A percentile compares a stretch with the other conserved stretches of the same genome.
These are phyloP conservation scores for Lyophyllum semitale DNA, from an alignment of 768 basidiomycete species.

Conservation along the genomic window DNA sequence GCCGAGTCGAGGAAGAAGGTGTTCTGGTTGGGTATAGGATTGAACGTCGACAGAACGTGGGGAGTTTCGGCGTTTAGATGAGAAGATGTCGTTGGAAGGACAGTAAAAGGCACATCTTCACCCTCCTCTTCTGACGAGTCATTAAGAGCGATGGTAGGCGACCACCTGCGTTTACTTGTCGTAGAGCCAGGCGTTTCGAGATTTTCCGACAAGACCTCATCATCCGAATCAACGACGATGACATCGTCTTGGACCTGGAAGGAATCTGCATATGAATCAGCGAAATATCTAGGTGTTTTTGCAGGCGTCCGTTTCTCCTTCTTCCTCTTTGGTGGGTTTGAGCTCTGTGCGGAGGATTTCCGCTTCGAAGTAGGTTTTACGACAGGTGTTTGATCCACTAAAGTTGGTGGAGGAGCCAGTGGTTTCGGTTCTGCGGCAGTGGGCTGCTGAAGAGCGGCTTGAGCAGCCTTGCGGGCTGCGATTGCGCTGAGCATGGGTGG, in stretches of 20 bases:
- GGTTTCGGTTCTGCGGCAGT: conserved; percentile 13
- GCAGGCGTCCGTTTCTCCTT: conserved; percentile 19
- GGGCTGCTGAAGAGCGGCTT: conserved; percentile 27
- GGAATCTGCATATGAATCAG: conserved; percentile 19
- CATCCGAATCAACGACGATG: conserved; percentile 39
- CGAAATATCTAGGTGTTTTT: conserved; percentile 33
- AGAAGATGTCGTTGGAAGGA: conserved; percentile 17
- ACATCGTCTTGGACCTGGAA: conserved; percentile 39
- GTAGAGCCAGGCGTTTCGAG: conserved; percentile 15
- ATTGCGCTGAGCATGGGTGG: conserved; percentile 67
- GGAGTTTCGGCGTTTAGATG: conserved; percentile 11
- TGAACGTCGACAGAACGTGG: conserved; percentile 49
- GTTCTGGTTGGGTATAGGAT: conserved; percentile 45
- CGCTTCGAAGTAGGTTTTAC: conserved; percentile 44
- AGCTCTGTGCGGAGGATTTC: conserved; percentile 34
- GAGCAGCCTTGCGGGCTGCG: conserved; percentile 68
- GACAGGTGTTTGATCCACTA: conserved; percentile 7
- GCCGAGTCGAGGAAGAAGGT: conserved; percentile 42
- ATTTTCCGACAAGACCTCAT: conserved; percentile 29
- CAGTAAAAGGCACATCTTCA: conserved; percentile 18
- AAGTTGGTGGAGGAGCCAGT: conserved; percentile 10
- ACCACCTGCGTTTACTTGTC: conserved; percentile 47
- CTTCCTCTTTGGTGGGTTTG: conserved; percentile 20
- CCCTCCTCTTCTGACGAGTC: conserved; percentile 55
- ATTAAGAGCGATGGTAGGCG: conserved; percentile 52